A percentile compares a stretch with the other conserved stretches of the same genome.
Evolutionary conservation across 2,329 filamentous ascomycete genomes (phyloP).

Genomic region (Chaetomium sp.): DNA sequence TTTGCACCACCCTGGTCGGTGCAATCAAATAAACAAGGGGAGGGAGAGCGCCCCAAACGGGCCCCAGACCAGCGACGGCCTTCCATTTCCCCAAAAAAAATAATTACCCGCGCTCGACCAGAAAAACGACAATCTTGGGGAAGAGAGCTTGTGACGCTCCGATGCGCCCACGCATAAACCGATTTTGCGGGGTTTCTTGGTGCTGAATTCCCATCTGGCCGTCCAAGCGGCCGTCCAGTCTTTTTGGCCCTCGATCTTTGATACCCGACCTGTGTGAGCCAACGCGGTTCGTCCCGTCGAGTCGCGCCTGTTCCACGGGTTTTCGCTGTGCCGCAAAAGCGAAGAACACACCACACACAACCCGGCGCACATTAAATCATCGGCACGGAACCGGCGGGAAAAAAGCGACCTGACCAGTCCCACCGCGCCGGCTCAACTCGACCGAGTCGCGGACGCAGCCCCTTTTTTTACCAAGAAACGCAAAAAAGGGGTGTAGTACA

Average conservation of each 20-base stretch:
- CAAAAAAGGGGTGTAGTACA: no score
- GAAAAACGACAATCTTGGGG: slow-evolving; percentile 15
- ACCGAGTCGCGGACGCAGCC: background rate
- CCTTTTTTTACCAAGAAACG: background rate
- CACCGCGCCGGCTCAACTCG: slow-evolving; percentile 8
- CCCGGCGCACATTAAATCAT: no score
- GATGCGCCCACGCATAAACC: slow-evolving; percentile 22
- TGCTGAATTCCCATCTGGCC: slow-evolving; percentile 13
- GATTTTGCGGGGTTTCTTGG: slow-evolving; percentile 17
- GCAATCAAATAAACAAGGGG: slow-evolving; percentile 33
- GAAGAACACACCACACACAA: no score
- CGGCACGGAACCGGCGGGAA: background rate
- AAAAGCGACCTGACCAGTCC: slow-evolving; percentile 7
- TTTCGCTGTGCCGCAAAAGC: slow-evolving; percentile 8
- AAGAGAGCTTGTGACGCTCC: slow-evolving; percentile 19
- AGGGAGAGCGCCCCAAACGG: slow-evolving; percentile 7
- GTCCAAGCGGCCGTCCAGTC: no score
- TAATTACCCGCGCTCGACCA: slow-evolving; percentile 21
- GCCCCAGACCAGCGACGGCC: slow-evolving; percentile 12
- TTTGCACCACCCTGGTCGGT: slow-evolving; percentile 30
- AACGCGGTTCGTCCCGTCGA: slow-evolving; percentile 13
- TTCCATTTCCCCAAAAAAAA: slow-evolving; percentile 18
- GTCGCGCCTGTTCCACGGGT: slow-evolving; percentile 5
- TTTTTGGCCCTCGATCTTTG: no score
- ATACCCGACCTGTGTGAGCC: background rate